phyloP scores from a whole-genome alignment of 768 basidiomycete genomes.

The Krasilnikovozyma curviuscula region DNA sequence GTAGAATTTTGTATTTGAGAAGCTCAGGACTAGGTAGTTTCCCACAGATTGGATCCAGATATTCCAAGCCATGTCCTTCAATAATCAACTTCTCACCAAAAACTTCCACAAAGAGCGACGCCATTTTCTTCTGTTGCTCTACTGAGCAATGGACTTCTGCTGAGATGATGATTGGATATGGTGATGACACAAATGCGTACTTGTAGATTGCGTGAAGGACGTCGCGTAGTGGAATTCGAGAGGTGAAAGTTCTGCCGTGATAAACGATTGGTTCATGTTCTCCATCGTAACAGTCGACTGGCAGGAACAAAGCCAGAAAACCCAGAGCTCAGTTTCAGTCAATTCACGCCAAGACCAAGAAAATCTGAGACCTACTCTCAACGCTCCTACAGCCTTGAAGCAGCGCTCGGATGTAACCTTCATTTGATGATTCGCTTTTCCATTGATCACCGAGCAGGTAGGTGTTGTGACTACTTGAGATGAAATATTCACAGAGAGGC shows the following conservation, averaged over 20 bases:
- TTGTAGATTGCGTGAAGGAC: slow-evolving; percentile 64
- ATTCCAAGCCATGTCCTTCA: slow-evolving; percentile 31
- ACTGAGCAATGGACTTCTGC: slow-evolving; percentile 75
- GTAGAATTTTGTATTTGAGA: slow-evolving; percentile 52
- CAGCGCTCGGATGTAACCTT: slow-evolving; percentile 80
- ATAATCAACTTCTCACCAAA: slow-evolving; percentile 40
- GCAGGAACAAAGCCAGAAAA: not conserved
- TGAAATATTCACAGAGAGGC: slow-evolving; percentile 69
- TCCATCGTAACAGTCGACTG: slow-evolving; percentile 87
- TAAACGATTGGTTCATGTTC: slow-evolving; percentile 65
- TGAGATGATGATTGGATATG: slow-evolving; percentile 80
- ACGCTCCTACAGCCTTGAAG: slow-evolving; percentile 83
- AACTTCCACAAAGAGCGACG: slow-evolving; percentile 46
- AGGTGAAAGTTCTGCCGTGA: slow-evolving; percentile 75
- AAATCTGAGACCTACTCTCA: slow-evolving; percentile 43
- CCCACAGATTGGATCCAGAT: slow-evolving; percentile 27
- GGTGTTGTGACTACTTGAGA: slow-evolving; percentile 71
- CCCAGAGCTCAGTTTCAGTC: not conserved
- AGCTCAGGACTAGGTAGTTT: slow-evolving; percentile 67
- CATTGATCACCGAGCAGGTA: slow-evolving; percentile 32
- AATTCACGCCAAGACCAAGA: not conserved
- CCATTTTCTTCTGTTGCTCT: slow-evolving; percentile 60
- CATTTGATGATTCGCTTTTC: slow-evolving; percentile 63
- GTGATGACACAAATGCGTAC: slow-evolving; percentile 77
- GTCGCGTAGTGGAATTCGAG: slow-evolving; percentile 59